A percentile compares a stretch with the other conserved stretches of the same genome.
Evolutionary conservation across 2,329 filamentous ascomycete genomes (phyloP).

Genomic region (Alternaria dauci): DNA sequence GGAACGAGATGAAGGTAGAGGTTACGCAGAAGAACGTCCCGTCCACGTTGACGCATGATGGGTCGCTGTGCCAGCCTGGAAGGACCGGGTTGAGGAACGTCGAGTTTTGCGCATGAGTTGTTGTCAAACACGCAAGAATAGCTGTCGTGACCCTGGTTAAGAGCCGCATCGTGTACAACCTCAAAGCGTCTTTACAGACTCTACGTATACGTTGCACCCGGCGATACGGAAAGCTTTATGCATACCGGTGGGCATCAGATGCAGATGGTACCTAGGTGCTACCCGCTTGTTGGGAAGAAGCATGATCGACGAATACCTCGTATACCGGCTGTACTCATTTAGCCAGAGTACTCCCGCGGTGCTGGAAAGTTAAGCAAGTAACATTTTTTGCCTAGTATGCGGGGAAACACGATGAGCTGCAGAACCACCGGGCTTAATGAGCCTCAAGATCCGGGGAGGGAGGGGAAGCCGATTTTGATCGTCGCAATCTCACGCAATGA

Average conservation of each 20-base stretch:
- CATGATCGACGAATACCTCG: background rate
- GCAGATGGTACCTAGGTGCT: background rate
- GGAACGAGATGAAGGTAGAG: constrained; percentile 62
- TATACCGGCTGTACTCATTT: background rate
- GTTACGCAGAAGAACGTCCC: constrained; percentile 58
- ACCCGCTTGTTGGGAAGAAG: background rate
- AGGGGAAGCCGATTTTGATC: background rate
- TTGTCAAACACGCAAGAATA: background rate
- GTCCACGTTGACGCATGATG: constrained; percentile 52
- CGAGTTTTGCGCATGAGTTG: constrained; percentile 4
- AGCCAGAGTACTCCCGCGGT: background rate
- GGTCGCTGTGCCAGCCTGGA: constrained; percentile 61
- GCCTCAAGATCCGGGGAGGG: background rate
- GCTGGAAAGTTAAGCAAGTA: background rate
- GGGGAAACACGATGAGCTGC: background rate
- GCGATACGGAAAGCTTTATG: background rate
- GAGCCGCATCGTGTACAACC: background rate
- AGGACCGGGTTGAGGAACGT: constrained; percentile 56
- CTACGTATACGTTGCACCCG: background rate
- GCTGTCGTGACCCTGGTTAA: background rate
- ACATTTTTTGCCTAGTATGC: background rate
- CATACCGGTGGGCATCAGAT: background rate
- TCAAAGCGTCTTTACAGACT: background rate
- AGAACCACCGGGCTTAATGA: constrained; percentile 1
- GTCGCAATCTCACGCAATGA: background rate